phyloP scores from a whole-genome alignment of 2,329 filamentous ascomycete genomes.

The Coniochaeta sp. region DNA sequence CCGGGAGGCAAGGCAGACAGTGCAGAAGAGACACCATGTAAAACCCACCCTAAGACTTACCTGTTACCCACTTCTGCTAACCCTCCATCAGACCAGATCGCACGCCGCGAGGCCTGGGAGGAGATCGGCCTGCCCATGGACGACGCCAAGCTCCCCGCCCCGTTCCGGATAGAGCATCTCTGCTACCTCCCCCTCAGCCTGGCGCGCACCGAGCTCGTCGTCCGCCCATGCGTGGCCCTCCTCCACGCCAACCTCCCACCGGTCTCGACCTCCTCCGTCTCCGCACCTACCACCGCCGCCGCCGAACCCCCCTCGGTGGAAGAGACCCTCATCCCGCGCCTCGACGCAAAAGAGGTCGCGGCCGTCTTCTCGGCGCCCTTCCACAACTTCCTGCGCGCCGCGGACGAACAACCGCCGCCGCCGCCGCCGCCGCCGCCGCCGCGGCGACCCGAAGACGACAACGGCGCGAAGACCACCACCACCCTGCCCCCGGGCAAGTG shows the following conservation, averaged over 20 bases:
- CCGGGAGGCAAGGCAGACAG: conserved; percentile 69
- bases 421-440: neutral
- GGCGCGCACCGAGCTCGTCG: conserved; percentile 65
- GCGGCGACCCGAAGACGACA: too few relatives aligned
- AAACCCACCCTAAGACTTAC: conserved; percentile 11
- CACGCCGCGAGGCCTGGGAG: conserved; percentile 82
- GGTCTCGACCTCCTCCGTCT: conserved; percentile 2
- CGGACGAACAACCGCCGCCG: conserved; percentile 38
- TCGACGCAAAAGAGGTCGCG: conserved; percentile 87
- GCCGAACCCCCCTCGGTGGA: conserved; percentile 43
- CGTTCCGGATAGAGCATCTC: conserved; percentile 81
- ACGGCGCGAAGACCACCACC: conserved; percentile 32
- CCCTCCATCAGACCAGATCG: conserved; percentile 58
- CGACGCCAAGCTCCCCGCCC: conserved; percentile 60
- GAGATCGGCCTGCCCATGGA: conserved; percentile 83
- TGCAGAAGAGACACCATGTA: conserved; percentile 53
- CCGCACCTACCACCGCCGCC: conserved; percentile 12
- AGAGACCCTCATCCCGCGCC: conserved; percentile 65
- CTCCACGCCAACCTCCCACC: conserved; percentile 54
- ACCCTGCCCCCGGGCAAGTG: conserved; percentile 54
- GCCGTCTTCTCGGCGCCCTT: conserved; percentile 90
- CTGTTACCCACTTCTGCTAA: neutral
- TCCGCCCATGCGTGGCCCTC: conserved; percentile 71
- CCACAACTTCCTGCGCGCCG: conserved; percentile 64
- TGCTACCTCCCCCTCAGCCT: conserved; percentile 75